Conservation (phyloP, 257 asterid species). For the Cordia subcordata region DNA sequence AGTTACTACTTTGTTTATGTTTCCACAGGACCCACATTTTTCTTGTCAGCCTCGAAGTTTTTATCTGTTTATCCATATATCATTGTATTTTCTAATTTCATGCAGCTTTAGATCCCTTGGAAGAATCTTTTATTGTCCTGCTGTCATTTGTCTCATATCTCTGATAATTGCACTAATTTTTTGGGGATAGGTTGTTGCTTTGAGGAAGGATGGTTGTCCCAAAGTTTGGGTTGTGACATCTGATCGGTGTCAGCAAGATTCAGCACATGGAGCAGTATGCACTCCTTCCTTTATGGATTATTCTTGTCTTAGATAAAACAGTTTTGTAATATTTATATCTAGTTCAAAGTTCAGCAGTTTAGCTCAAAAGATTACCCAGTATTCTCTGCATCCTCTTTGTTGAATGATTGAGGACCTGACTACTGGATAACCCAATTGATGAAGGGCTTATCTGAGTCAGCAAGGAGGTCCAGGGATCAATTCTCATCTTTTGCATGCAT, state of each 20-base stretch:
- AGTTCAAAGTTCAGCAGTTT: too few species aligned
- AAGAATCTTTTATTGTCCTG: conserved; percentile 8
- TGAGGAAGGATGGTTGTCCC: conserved; percentile 94
- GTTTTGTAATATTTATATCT: background rate
- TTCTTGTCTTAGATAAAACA: background rate
- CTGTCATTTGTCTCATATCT: background rate
- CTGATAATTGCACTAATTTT: conserved; percentile 3
- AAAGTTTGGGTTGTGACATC: conserved; percentile 97
- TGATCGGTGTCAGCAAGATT: conserved; percentile 76
- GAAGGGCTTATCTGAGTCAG: too few species aligned
- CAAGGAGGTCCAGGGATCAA: too few species aligned
- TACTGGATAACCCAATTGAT: too few species aligned
- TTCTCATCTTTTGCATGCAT: too few species aligned
- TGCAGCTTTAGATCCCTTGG: background rate
- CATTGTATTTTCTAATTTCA: background rate
- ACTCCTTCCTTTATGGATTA: background rate
- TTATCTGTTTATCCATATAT: background rate
- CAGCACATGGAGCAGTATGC: conserved; percentile 92
- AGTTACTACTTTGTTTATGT: too few species aligned
- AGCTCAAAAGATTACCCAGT: too few species aligned
- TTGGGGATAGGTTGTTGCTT: conserved; percentile 64
- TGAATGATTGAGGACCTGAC: too few species aligned
- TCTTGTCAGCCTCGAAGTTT: too few species aligned
- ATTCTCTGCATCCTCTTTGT: too few species aligned
- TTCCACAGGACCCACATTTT: too few species aligned